These are phyloP conservation scores for Lophiostoma macrostomum DNA, from an alignment of 495 filamentous ascomycete species.

Conservation along the genomic window DNA sequence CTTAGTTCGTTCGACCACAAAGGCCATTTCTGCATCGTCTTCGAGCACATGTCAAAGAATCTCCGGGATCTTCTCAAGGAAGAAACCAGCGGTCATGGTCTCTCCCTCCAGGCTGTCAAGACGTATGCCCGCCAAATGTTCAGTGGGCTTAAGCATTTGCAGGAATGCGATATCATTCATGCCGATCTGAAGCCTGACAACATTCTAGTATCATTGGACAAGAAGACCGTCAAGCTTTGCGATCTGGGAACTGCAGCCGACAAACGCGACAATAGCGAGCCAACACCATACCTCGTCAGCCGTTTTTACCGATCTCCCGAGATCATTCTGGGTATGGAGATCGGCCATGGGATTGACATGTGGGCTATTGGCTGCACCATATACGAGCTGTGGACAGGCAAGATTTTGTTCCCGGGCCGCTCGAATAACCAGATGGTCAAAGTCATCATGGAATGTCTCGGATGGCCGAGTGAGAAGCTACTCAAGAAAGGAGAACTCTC, in stretches of 20 bases:
- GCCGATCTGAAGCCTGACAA: conserved; percentile 98
- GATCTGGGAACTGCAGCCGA: conserved; percentile 93
- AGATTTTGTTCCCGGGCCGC: conserved; percentile 90
- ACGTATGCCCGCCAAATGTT: conserved; percentile 94
- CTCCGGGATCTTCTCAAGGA: conserved; percentile 94
- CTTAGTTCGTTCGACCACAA: conserved; percentile 90
- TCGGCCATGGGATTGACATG: conserved; percentile 91
- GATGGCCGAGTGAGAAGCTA: conserved; percentile 84
- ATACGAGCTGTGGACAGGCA: conserved; percentile 95
- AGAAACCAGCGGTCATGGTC: conserved; percentile 87
- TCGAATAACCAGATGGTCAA: conserved; percentile 98
- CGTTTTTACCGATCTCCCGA: conserved; percentile 97
- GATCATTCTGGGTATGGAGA: conserved; percentile 92
- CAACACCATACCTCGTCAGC: conserved; percentile 90
- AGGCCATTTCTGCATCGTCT: conserved; percentile 91
- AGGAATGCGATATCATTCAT: conserved; percentile 89
- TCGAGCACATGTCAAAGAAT: conserved; percentile 84
- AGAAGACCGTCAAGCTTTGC: conserved; percentile 87
- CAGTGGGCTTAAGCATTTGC: conserved; percentile 75
- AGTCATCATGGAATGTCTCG: conserved; percentile 92
- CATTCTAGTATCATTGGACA: conserved; percentile 75
- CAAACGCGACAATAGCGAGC: conserved; percentile 75
- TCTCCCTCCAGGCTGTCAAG: conserved; percentile 81
- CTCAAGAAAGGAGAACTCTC: conserved; percentile 68
- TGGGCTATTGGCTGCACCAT: conserved; percentile 97